Conservation (phyloP, 106 monocot species). For the Dactylorhiza incarnata region DNA sequence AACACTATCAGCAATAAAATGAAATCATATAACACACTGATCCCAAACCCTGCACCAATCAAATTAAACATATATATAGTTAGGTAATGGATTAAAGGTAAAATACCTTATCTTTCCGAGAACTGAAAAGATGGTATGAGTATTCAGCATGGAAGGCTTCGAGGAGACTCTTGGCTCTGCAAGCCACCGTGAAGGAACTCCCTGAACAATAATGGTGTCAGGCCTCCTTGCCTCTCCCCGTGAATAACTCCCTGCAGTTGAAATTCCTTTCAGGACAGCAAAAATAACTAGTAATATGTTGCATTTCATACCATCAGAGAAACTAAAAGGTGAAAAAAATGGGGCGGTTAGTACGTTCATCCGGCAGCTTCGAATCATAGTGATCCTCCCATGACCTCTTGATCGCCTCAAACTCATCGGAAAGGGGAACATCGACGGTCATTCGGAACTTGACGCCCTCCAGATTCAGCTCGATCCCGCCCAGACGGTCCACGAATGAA, state of each 20-base stretch:
- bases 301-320: neutral
- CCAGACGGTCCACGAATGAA: constrained; percentile 35
- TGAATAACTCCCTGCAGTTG: constrained; percentile 29
- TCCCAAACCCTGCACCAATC: neutral
- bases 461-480: constrained; percentile 74
- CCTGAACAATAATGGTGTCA: constrained; percentile 65
- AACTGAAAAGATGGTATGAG: constrained; percentile 79
- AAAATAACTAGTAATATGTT: neutral
- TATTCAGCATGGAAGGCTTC: constrained; percentile 82
- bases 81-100: neutral
- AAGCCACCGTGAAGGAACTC: constrained; percentile 89
- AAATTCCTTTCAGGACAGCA: neutral
- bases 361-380: constrained; percentile 34
- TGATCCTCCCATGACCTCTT: constrained; percentile 78
- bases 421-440: constrained; percentile 39
- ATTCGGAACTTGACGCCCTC: constrained; percentile 81
- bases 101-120: constrained; percentile 73
- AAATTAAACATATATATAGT: neutral
- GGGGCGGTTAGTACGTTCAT: constrained; percentile 18
- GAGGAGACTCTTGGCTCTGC: constrained; percentile 90
- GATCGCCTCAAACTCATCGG: constrained; percentile 67
- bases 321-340: neutral
- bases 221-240: constrained; percentile 30
- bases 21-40: neutral
- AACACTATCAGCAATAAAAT: neutral